Conservation (phyloP, 2,329 filamentous ascomycete species). For the Aspergillus sclerotialis region DNA sequence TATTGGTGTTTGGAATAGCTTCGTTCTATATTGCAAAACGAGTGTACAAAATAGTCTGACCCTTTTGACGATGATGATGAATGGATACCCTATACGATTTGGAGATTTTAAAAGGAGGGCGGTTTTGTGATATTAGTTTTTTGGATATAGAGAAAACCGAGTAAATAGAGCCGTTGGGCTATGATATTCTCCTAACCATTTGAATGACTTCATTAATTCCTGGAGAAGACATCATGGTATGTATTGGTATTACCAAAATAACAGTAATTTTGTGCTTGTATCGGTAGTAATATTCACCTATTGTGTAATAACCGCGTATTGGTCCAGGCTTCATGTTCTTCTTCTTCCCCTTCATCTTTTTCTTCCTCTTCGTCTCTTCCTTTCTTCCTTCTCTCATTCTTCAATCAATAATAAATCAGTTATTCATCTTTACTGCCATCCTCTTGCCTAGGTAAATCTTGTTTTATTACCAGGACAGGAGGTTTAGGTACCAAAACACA, state of each 20-base stretch:
- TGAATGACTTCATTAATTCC: neutral
- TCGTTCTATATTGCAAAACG: constrained; percentile 80
- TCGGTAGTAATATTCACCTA: neutral
- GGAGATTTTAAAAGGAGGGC: neutral
- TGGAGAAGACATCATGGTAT: neutral
- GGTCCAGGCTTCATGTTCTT: neutral
- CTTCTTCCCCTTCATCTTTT: neutral
- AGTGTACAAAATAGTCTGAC: constrained; percentile 71
- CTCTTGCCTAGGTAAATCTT: too few relatives aligned
- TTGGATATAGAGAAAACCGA: neutral
- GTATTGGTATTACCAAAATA: neutral
- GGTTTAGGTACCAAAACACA: too few relatives aligned
- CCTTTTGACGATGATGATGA: neutral
- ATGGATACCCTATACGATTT: neutral
- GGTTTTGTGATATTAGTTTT: neutral
- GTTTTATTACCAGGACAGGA: too few relatives aligned
- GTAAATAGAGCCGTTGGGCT: too few relatives aligned
- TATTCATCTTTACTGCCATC: too few relatives aligned
- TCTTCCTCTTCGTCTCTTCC: neutral
- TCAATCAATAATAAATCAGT: neutral
- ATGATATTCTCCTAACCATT: constrained; percentile 5
- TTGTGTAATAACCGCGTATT: neutral
- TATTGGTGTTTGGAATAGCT: constrained; percentile 69
- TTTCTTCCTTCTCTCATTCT: constrained; percentile 3
- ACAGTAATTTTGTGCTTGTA: too few relatives aligned